These are phyloP conservation scores for Mercurialis annua DNA, from an alignment of 345 rosid genomes.

Conservation along the genomic window DNA sequence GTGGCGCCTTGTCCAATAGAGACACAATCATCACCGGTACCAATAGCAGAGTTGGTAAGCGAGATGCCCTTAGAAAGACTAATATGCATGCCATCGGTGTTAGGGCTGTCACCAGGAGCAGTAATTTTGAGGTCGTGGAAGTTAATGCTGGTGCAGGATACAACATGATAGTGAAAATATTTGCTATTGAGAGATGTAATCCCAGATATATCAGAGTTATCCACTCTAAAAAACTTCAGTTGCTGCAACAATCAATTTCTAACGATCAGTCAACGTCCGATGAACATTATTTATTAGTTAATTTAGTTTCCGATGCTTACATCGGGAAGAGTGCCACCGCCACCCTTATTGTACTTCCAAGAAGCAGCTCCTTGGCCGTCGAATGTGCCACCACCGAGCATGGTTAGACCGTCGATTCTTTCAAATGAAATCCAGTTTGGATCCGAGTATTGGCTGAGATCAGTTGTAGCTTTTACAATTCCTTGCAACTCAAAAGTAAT, in stretches of 20 bases:
- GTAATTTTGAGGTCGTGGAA: conserved; percentile 54
- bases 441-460: conserved; percentile 26
- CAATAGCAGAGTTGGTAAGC: conserved; percentile 25
- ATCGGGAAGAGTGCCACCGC: conserved; percentile 42
- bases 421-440: conserved; percentile 50
- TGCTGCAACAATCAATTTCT: conserved; percentile 41
- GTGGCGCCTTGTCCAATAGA: conserved; percentile 38
- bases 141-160: conserved; percentile 47
- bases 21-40: conserved; percentile 50
- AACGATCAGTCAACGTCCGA: too few species aligned
- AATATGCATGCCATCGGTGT: conserved; percentile 90
- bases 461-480: conserved; percentile 37
- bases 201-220: conserved; percentile 59
- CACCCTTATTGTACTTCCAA: conserved; percentile 48
- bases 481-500: conserved; percentile 46
- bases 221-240: conserved; percentile 37
- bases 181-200: conserved; percentile 51
- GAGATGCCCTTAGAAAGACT: conserved; percentile 44
- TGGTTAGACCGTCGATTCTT: conserved; percentile 32
- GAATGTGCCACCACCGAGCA: conserved; percentile 58
- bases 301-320: too few species aligned
- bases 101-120: conserved; percentile 80
- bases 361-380: conserved; percentile 51
- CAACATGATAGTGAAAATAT: conserved; percentile 78
- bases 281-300: too few species aligned